phyloP scores from a whole-genome alignment of 495 filamentous ascomycete species.

The Lasiosphaeriaceae sp. region DNA sequence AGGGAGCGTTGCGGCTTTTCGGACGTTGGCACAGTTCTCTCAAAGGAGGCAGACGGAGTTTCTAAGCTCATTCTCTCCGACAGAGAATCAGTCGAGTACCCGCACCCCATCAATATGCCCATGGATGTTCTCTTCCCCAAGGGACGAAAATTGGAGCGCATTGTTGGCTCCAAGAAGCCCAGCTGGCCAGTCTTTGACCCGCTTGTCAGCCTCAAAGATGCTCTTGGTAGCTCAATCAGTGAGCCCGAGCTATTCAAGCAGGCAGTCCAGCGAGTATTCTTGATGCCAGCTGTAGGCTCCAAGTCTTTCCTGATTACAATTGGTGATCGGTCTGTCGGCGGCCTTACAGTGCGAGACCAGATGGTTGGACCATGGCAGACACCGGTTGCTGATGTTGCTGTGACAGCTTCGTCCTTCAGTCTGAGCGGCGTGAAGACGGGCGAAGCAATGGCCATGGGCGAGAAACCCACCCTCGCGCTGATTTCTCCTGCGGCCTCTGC shows the following conservation, averaged over 20 bases:
- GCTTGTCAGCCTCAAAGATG: conserved; percentile 34
- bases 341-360: conserved; percentile 83
- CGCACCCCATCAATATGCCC: conserved; percentile 82
- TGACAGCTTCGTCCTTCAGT: conserved; percentile 78
- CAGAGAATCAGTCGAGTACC: conserved; percentile 69
- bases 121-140: conserved; percentile 92
- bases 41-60: conserved; percentile 56
- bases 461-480: conserved; percentile 84
- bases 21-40: conserved; percentile 75
- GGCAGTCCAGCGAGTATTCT: conserved; percentile 75
- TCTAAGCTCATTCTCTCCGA: conserved; percentile 77
- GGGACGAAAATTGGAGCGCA: conserved; percentile 75
- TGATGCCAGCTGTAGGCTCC: conserved; percentile 83
- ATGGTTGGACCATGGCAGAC: conserved; percentile 97
- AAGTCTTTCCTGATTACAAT: conserved; percentile 98
- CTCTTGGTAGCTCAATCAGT: conserved; percentile 48
- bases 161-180: conserved; percentile 70
- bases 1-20: conserved; percentile 93
- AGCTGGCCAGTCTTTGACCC: conserved; percentile 70
- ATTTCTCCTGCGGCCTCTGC: conserved; percentile 93
- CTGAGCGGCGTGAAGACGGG: conserved; percentile 64
- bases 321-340: conserved; percentile 86
- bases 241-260: conserved; percentile 65
- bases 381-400: conserved; percentile 90
- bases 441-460: conserved; percentile 96